Evolutionary conservation across 108 stramenopile genomes (phyloP).

Genomic region (Thalassiosira profunda): DNA sequence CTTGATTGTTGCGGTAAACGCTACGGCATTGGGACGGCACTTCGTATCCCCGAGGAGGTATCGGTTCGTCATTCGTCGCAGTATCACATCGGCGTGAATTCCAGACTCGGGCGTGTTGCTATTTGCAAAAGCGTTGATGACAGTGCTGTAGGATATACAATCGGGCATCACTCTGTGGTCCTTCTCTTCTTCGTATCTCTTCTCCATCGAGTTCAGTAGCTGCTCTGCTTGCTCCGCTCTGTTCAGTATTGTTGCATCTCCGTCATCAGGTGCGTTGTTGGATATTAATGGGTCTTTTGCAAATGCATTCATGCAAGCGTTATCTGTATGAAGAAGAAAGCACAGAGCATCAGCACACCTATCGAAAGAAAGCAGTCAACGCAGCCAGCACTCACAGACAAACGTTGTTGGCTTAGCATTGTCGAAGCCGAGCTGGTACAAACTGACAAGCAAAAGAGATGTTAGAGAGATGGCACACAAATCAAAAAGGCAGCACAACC

Average conservation of each 20-base stretch:
- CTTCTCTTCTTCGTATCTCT: slow-evolving; percentile 29
- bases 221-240: slow-evolving; percentile 39
- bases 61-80: slow-evolving; percentile 30
- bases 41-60: slow-evolving; percentile 30
- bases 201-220: slow-evolving; percentile 45
- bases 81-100: slow-evolving; percentile 27
- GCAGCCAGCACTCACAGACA: too few relatives aligned
- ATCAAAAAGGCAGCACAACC: too few relatives aligned
- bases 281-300: slow-evolving; percentile 40
- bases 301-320: slow-evolving; percentile 53
- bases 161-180: slow-evolving; percentile 42
- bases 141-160: slow-evolving; percentile 48
- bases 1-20: slow-evolving; percentile 49
- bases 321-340: too few relatives aligned
- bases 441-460: too few relatives aligned
- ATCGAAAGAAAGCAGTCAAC: too few relatives aligned
- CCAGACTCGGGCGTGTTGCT: slow-evolving; percentile 24
- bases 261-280: background rate
- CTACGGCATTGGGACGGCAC: slow-evolving; percentile 37
- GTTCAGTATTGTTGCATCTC: background rate
- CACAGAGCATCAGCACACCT: too few relatives aligned
- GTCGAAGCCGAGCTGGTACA: slow-evolving; percentile 41
- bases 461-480: too few relatives aligned
- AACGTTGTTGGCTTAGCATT: slow-evolving; percentile 49
- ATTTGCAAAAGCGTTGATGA: slow-evolving; percentile 53